Evolutionary conservation across 805 yeast genomes (phyloP), one percentile per base, ranked within the genome.

Genomic region (Ogataea nonfermentans): DNA sequence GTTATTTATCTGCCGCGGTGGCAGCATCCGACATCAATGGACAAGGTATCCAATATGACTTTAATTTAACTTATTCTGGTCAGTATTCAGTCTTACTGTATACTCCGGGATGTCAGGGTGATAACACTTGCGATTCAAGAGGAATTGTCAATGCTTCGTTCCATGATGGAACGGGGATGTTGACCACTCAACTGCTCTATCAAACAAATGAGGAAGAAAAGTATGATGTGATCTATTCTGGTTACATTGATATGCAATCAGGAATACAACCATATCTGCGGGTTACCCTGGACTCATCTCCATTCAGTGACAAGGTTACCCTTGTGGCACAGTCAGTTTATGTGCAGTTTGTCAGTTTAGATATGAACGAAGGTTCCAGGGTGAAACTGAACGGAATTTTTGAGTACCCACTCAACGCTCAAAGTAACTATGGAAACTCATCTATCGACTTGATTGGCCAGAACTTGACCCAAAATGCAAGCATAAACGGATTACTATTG

Each of bases 41-140:
- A 1, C 41, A 61, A 15, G 73, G 73, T 8, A 73, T 79, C 2
- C 67, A 71, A 1, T 80, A 81, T 54, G 70, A 71, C 41, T 87
- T 96, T 8, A 81, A 81, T 48, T 75, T 88, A 13, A 68, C 84
- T 0, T 73, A 77, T 46, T 69, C 86, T 0, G 97, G 97, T 8
- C 70, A 78, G 43, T 93, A 88, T 59, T 68, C 86, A 0, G 69
- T 93, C 16, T 66, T 77, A 37, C 52, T 90, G 35, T 82, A 77
- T 52, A 93, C 99, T 0, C 96, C 96, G 0, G 98, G 98, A 0
- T 93, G 99, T 65, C 37, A 59, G 1, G 57, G 51, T 3, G 95
- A 85, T 56, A 62, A 66, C 35, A 73, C 93, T 0, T 93, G 99
- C 63, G 49, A 57, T 15, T 43, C 65, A 14, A 74, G 99, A 56